phyloP scores from a whole-genome alignment of 2,329 filamentous ascomycete species.

The Fusarium transvaalense region DNA sequence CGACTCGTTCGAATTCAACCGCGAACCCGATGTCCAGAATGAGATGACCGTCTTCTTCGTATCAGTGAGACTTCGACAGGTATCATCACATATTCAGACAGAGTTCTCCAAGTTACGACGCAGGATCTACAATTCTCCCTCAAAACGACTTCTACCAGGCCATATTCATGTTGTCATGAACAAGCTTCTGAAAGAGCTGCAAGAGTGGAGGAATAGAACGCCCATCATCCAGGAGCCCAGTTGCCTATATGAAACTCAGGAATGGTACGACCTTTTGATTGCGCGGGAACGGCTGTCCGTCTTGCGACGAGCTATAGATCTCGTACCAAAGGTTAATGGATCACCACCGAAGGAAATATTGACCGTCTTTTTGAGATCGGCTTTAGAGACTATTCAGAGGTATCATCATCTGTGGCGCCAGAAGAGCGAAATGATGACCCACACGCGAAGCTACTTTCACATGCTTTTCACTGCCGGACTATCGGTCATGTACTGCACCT shows the following conservation, averaged over 20 bases:
- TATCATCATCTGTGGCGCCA: conserved; percentile 56
- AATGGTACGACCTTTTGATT: conserved; percentile 60
- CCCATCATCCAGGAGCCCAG: conserved; percentile 52
- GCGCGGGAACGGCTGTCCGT: conserved; percentile 57
- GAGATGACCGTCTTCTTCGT: conserved; percentile 53
- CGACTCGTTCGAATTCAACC: not conserved
- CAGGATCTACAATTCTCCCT: not conserved
- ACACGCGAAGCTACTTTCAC: conserved; percentile 63
- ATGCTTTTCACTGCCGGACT: conserved; percentile 61
- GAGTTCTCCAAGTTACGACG: conserved; percentile 43
- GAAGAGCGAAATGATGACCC: conserved; percentile 53
- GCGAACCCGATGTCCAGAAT: not conserved
- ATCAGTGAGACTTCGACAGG: conserved; percentile 54
- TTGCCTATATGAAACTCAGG: conserved; percentile 58
- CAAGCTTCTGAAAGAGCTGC: conserved; percentile 52
- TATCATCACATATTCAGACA: conserved; percentile 56
- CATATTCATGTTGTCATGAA: conserved; percentile 47
- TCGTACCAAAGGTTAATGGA: conserved; percentile 52
- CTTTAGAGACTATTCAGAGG: conserved; percentile 53
- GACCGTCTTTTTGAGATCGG: conserved; percentile 52
- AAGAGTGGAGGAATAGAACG: conserved; percentile 52
- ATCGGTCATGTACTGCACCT: conserved; percentile 52
- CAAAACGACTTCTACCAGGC: conserved; percentile 26
- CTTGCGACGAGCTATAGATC: conserved; percentile 57
- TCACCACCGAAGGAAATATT: conserved; percentile 52